Base-by-base conservation (phyloP, 495 filamentous ascomycete species). In the Hamigera avellanea region DNA sequence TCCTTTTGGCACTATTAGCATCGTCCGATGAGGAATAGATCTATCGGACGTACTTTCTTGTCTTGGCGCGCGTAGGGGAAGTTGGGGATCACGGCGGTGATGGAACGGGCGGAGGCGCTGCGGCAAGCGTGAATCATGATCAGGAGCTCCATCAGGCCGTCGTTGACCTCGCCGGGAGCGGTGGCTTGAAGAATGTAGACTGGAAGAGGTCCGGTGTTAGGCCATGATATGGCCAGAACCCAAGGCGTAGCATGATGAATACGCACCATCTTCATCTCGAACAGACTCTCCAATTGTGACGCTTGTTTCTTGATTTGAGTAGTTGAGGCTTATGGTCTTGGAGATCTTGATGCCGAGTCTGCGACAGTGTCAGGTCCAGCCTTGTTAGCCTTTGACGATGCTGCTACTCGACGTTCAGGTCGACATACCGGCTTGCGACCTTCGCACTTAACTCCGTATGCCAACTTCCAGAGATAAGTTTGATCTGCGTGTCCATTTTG, bases 111-210 rank as follows among this genome's bases (percentile, higher is more conserved):
- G 13, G 80, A 87, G 25, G 91, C 93, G 15, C 89, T 96, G 48
- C 93, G 89, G 73, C 91, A 98, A 36, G 91, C 91, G 54, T 94
- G 93, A 67, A 96, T 95, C 78, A 96, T 94, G 61, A 96, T 96
- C 23, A 98, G 73, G 31, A 98, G 77, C 63, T 98, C 91, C 91
- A 98, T 98, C 35, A 98, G 72, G 32, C 86, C 91, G 55, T 98
- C 93, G 62, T 98, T 98, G 67, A 98, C 88, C 54, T 95, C 87
- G 54, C 89, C 88, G 2, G 91, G 93, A 9, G 81, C 78, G 30
- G 93, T 94, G 21, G 88, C 94, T 60, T 98, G 91, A 39, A 98
- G 66, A 45, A 98, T 89, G 69, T 95, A 98, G 53, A 95, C 88
- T 80, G 17, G 36, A 26, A 42, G 14, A 35, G 26, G 43, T 31